Base-by-base conservation (phyloP, 176 grass and related monocot genomes). In the Urochloa ruziziensis region DNA sequence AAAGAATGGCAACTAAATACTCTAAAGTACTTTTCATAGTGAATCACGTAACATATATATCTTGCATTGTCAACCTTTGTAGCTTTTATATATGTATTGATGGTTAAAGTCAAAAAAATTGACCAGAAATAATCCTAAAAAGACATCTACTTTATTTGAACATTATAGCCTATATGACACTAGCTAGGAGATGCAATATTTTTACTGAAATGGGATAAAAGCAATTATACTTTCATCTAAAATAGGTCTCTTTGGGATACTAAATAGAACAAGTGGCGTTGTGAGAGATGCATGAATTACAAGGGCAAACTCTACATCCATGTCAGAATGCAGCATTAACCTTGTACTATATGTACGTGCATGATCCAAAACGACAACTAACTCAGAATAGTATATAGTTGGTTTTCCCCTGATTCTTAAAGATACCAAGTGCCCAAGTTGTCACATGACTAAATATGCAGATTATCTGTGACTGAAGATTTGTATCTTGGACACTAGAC, bases 391-490 rank as follows among this genome's bases (percentile, higher is more conserved):
- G 6, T 16, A n/a, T 32, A 35, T 15, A 56, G 10, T 56, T 74
- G 23, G 6, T 23, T 62, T 77, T 23, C 10, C 40, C 17, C 18
- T 32, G 76, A 79, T 79, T n/a, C 43, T 49, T 48, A 19, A 10
- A 49, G 28, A 35, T 65, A 65, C 42, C 60, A 49, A 33, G 76
- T 33, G 76, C 2, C 27, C 76, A 79, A 64, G 76, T 79, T 47
- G 76, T 15, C 47, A 79, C 42, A 48, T 63, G 48, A 74, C 39
- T 79, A 13, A 79, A 65, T 44, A 46, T 65, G 6, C 42, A 48
- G 60, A 65, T 65, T 49, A 49, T 65, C 28, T 79, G 59, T 30
- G 28, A 74, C 42, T 33, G 60, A 48, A 62, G 60, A 79, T 79
- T 24, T 65, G 42, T 24, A 49, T 79, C 6, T 65, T 6, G 14